Percentiles rank a stretch among this genome's conserved stretches.
Conservation (phyloP, 176 grass and related monocot genomes). For the Lolium perenne region DNA sequence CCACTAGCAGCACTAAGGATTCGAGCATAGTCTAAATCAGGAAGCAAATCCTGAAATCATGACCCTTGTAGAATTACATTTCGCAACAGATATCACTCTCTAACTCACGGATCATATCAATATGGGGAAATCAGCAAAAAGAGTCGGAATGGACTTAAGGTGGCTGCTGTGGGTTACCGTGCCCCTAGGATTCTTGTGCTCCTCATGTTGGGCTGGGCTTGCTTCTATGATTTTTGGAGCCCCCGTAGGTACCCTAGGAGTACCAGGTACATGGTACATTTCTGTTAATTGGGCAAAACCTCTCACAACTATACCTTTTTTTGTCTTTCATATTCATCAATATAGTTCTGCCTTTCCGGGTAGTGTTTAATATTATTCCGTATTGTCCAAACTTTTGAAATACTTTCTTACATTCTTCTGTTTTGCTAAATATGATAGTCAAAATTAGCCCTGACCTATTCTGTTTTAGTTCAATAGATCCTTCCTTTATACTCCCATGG, state of each 20-base stretch:
- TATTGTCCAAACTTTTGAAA: background rate
- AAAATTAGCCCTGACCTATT: slow-evolving; percentile 18
- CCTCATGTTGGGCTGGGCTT: slow-evolving; percentile 16
- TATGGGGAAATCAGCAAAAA: slow-evolving; percentile 14
- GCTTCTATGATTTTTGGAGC: background rate
- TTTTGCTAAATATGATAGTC: slow-evolving; percentile 30
- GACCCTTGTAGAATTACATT: background rate
- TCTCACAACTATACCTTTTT: background rate
- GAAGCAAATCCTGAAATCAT: background rate
- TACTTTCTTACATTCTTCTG: background rate
- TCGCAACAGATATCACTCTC: background rate
- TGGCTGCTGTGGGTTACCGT: background rate
- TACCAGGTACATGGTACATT: background rate
- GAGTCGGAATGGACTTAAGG: background rate
- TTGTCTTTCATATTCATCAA: background rate
- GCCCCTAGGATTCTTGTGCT: slow-evolving; percentile 10
- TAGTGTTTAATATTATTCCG: background rate
- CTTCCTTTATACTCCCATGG: background rate
- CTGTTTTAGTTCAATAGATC: slow-evolving; percentile 18
- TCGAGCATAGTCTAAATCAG: slow-evolving; percentile 14
- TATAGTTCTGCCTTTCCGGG: background rate
- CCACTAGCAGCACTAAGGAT: slow-evolving; percentile 1
- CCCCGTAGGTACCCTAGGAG: background rate
- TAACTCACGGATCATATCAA: slow-evolving; percentile 8
- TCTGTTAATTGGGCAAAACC: background rate